Base-by-base conservation (phyloP, 1,139 yeast genomes). In the Debaryomyces fabryi region DNA sequence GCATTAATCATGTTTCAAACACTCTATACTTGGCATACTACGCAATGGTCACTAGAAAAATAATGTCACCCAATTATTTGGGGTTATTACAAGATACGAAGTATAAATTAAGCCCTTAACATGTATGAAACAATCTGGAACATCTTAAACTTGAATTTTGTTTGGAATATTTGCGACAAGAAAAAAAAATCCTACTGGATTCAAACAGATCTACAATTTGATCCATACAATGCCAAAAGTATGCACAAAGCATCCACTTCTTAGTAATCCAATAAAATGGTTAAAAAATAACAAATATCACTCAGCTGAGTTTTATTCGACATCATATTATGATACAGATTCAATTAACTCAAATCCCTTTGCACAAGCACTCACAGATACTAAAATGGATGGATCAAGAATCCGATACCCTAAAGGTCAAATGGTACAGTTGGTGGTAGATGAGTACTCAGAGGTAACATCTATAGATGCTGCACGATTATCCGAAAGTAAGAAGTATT, bases 261-360 rank as follows among this genome's bases (percentile, higher is more conserved):
- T 68, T 16, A 49, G 48, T n/a, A 62, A 61, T 41, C 72, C 72
- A 1, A 51, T 52, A n/a, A 52, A 55, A 36, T 64, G 68, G 63
- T 50, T 65, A 18, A 50, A 51, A 18, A 49, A 52, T 13, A 55
- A 50, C 4, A 63, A 58, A 46, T 53, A 50, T 21, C 69, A 67
- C 39, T 46, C 57, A 1, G 30, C 53, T 2, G 48, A 53, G 6
- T 48, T 62, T 21, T 61, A 60, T 39, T 47, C 42, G 15, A 34
- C 30, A 1, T 52, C 48, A 1, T 48, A 23, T 36, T 65, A 65
- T 48, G 53, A 58, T 30, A 29, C 54, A 6, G 36, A 49, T 1
- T 34, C 55, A 2, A 42, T 65, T 4, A 32, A 45, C 6, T 36
- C 44, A 16, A 65, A 69, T 42, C 69, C 72, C n/a, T 64, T 60